These are phyloP conservation scores for Starmerella geochares DNA, from an alignment of 805 yeast genomes.

Conservation along the genomic window DNA sequence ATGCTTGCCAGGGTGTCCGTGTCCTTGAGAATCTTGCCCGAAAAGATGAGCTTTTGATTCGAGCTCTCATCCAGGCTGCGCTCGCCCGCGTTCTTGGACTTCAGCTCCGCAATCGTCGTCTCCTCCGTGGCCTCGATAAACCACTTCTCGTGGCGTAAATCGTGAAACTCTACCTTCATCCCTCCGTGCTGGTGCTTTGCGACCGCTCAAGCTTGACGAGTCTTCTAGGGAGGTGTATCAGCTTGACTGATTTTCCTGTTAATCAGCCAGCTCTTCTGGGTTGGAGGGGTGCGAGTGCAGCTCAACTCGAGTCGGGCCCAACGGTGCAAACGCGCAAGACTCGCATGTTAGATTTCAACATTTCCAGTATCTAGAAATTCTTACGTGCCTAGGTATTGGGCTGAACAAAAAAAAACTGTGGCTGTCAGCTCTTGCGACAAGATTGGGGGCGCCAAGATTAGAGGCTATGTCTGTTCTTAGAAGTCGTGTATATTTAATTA, in stretches of 20 bases:
- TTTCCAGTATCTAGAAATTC: too few species aligned
- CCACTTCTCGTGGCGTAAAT: constrained; percentile 84
- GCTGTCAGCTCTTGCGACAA: too few species aligned
- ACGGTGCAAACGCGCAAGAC: too few species aligned
- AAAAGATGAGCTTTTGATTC: constrained; percentile 80
- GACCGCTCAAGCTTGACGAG: neutral
- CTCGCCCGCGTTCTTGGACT: constrained; percentile 57
- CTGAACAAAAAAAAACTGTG: too few species aligned
- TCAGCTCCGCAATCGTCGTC: constrained; percentile 61
- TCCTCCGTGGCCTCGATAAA: constrained; percentile 62
- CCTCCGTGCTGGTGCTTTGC: neutral
- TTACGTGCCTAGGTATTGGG: too few species aligned
- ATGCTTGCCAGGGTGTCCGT: constrained; percentile 60
- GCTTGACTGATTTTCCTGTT: neutral
- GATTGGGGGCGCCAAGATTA: too few species aligned
- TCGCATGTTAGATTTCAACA: too few species aligned
- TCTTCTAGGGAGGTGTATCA: neutral
- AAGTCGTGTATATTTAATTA: too few species aligned
- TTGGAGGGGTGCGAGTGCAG: too few species aligned
- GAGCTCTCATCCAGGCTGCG: constrained; percentile 54
- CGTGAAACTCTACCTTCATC: constrained; percentile 78
- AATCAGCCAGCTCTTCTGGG: too few species aligned
- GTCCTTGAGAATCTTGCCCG: constrained; percentile 84
- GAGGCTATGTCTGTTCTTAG: too few species aligned
- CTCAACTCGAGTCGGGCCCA: too few species aligned